Base-by-base conservation (phyloP, 2,329 filamentous ascomycete genomes). In the Xylariaceae sp. region DNA sequence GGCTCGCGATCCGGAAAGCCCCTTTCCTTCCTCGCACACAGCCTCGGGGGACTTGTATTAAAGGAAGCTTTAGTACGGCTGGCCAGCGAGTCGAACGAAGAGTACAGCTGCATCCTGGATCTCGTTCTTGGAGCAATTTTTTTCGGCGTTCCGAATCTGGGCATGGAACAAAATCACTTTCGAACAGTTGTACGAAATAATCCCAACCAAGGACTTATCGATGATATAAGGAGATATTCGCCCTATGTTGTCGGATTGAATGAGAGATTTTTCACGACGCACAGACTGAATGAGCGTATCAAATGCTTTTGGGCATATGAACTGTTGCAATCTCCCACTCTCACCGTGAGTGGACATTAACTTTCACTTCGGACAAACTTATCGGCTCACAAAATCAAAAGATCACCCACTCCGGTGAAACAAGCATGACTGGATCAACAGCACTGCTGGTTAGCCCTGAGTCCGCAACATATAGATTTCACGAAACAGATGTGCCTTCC, bases 31-130 rank as follows among this genome's bases (percentile, higher is more conserved):
- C 51, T 67, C 2, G 63, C 63, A 0, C 63, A 65, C 41, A 66
- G 64, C 43, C 53, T 67, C 9, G 64, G 63, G 10, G 64, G 63
- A 14, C 52, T 67, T 6, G 49, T 67, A 1, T 28, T 65, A 1
- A 65, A 63, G 38, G 49, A 66, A 11, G 54, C 57, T 11, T 50
- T 65, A 14, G 42, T 60, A 16, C 42, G 47, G 13, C 42, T 55
- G 28, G 17, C 28, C 3, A 33, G 28, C 19, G 3, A 28, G 12
- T 28, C 22, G 12, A 45, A 31, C 11, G 36, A 42, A 33, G 39
- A 41, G 12, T 50, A 47, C 16, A 38, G 18, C 14, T 33, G 10
- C 12, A 36, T 53, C 14, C 31, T 46, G 6, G 19, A 33, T 19
- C 11, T 12, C 22, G 11, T 57, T 18, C 48, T 18, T 10, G 55